These are phyloP conservation scores for Raddia guianensis DNA, from an alignment of 176 grass and related monocot species.

Conservation along the genomic window DNA sequence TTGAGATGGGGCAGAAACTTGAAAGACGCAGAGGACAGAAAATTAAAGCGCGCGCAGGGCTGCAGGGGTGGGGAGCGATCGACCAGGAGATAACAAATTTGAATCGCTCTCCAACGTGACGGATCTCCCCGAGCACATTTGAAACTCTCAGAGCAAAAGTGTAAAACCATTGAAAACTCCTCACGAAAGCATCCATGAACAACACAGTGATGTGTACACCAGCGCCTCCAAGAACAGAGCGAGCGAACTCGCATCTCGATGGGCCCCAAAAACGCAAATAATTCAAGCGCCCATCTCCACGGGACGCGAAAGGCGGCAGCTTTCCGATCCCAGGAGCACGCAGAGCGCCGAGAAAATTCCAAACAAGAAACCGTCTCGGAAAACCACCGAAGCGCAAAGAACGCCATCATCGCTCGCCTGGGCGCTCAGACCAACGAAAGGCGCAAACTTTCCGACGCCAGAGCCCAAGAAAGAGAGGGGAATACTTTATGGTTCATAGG, in stretches of 20 bases:
- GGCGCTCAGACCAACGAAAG: conserved; percentile 56
- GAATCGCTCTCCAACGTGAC: conserved; percentile 45
- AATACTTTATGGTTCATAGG: conserved; percentile 54
- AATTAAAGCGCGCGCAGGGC: conserved; percentile 24
- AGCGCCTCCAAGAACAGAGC: conserved; percentile 24
- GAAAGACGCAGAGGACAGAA: conserved; percentile 18
- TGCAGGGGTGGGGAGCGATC: neutral
- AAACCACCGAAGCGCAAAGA: conserved; percentile 42
- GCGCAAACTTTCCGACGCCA: conserved; percentile 42
- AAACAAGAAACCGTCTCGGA: conserved; percentile 20
- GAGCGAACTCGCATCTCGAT: conserved; percentile 2
- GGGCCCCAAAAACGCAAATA: conserved; percentile 1
- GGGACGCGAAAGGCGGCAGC: conserved; percentile 42
- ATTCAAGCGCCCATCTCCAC: conserved; percentile 28
- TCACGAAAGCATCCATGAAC: conserved; percentile 11
- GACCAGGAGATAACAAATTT: conserved; percentile 59
- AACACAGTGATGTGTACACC: conserved; percentile 10
- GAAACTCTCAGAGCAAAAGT: conserved; percentile 25
- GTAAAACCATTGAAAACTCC: conserved; percentile 26
- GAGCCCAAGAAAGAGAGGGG: conserved; percentile 29
- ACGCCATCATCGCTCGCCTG: conserved; percentile 29
- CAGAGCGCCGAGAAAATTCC: neutral
- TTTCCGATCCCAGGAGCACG: conserved; percentile 39
- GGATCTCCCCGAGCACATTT: conserved; percentile 65
- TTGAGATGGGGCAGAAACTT: conserved; percentile 17